phyloP scores from a whole-genome alignment of 2,329 filamentous ascomycete species.

The Nigrospora osmanthi region DNA sequence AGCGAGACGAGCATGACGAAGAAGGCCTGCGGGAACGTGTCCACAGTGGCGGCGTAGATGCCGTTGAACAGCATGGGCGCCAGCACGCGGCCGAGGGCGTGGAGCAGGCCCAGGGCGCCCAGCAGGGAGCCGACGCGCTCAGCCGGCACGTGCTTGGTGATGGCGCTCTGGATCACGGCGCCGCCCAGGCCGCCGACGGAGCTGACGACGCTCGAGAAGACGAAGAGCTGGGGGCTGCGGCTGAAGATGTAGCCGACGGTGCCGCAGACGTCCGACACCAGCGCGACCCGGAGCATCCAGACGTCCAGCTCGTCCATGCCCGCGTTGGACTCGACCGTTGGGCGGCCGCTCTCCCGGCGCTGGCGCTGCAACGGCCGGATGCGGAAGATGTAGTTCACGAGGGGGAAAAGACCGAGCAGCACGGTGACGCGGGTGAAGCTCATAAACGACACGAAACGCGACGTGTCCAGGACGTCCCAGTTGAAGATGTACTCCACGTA shows the following conservation, averaged over 20 bases:
- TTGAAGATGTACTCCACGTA: conserved; percentile 75
- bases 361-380: conserved; percentile 37
- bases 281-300: conserved; percentile 63
- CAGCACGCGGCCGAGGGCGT: conserved; percentile 72
- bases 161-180: conserved; percentile 72
- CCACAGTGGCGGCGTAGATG: conserved; percentile 77
- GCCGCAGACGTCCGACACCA: conserved; percentile 70
- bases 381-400: conserved; percentile 70
- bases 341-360: conserved; percentile 27
- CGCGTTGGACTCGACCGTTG: conserved; percentile 39
- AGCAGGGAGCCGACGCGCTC: conserved; percentile 81
- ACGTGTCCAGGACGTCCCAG: conserved; percentile 77
- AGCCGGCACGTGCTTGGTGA: conserved; percentile 86
- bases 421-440: conserved; percentile 69
- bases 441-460: conserved; percentile 71
- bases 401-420: conserved; percentile 67
- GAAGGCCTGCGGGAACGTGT: conserved; percentile 69
- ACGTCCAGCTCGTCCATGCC: conserved; percentile 77
- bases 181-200: conserved; percentile 77
- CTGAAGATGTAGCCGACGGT: conserved; percentile 67
- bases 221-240: conserved; percentile 55
- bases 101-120: conserved; percentile 78
- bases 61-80: conserved; percentile 79
- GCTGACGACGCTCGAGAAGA: conserved; percentile 63
- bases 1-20: conserved; percentile 66